A percentile compares a stretch with the other conserved stretches of the same genome.
Evolutionary conservation across 1,284 basidiomycete species (phyloP).

Genomic region (Sanghuangporus weigelae): DNA sequence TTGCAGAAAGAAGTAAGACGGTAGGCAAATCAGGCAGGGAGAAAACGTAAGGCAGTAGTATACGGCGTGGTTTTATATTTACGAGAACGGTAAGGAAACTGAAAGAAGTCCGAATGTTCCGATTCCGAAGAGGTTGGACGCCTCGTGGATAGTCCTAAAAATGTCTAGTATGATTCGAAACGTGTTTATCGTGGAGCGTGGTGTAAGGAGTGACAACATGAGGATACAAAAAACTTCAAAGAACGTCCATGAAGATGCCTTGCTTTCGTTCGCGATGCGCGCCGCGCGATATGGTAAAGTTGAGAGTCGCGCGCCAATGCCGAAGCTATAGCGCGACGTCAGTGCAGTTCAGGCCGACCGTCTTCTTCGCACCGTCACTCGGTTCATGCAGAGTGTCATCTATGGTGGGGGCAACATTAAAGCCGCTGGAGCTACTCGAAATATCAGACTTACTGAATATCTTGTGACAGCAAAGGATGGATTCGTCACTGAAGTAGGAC

Average conservation of each 20-base stretch:
- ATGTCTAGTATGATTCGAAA: neutral
- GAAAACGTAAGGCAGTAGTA: neutral
- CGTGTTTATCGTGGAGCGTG: neutral
- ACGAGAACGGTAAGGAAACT: neutral
- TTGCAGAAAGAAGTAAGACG: neutral
- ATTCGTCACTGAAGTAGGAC: conserved; percentile 5
- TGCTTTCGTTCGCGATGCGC: neutral
- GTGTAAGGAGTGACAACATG: neutral
- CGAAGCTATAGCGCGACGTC: conserved; percentile 7
- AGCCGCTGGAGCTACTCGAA: neutral
- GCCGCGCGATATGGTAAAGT: neutral
- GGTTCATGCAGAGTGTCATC: neutral
- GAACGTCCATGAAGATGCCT: neutral
- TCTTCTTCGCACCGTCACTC: neutral
- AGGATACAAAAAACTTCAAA: neutral
- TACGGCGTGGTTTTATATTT: neutral
- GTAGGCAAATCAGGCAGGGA: neutral
- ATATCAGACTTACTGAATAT: conserved; percentile 3
- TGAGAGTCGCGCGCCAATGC: neutral
- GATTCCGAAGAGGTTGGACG: neutral
- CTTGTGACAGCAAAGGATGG: conserved; percentile 12
- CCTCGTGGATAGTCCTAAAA: conserved; percentile 1
- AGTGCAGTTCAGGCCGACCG: conserved; percentile 12
- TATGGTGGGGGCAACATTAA: neutral
- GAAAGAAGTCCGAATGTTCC: neutral